phyloP scores from a whole-genome alignment of 2,329 filamentous ascomycete species.

The Fusarium nanum region DNA sequence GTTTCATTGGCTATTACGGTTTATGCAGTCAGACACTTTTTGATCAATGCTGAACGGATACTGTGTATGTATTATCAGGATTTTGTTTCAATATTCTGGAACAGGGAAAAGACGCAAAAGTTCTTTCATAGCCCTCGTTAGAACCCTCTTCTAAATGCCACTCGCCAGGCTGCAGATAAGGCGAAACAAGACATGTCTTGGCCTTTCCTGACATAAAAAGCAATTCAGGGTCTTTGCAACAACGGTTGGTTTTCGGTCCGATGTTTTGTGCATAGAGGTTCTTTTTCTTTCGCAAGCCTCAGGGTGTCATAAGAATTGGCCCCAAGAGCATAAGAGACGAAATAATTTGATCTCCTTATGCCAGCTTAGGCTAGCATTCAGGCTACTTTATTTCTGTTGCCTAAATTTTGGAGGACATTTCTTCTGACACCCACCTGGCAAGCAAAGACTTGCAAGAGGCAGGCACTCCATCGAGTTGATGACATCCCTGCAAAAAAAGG shows the following conservation, averaged over 20 bases:
- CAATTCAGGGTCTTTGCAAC: background rate
- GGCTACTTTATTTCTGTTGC: too few species aligned
- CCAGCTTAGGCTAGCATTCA: too few species aligned
- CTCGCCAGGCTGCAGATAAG: conserved; percentile 10
- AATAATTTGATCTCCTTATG: too few species aligned
- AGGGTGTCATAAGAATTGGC: too few species aligned
- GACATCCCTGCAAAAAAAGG: conserved; percentile 8
- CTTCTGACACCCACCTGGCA: too few species aligned
- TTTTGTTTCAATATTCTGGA: background rate
- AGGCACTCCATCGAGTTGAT: background rate
- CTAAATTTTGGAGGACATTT: too few species aligned
- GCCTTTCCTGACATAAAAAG: background rate
- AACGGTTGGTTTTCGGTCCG: background rate
- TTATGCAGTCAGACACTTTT: conserved; percentile 1
- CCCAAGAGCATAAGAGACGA: too few species aligned
- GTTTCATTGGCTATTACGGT: conserved; percentile 18
- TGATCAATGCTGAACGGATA: background rate
- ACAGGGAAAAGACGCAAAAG: background rate
- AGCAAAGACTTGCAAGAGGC: background rate
- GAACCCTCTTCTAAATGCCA: background rate
- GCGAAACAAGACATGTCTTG: conserved; percentile 37
- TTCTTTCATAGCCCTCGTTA: background rate
- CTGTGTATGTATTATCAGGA: background rate
- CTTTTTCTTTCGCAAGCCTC: background rate
- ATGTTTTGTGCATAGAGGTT: background rate